A percentile compares a stretch with the other conserved stretches of the same genome.
Conservation (phyloP, 208 protist species). For the Herpetomonas muscarum region DNA sequence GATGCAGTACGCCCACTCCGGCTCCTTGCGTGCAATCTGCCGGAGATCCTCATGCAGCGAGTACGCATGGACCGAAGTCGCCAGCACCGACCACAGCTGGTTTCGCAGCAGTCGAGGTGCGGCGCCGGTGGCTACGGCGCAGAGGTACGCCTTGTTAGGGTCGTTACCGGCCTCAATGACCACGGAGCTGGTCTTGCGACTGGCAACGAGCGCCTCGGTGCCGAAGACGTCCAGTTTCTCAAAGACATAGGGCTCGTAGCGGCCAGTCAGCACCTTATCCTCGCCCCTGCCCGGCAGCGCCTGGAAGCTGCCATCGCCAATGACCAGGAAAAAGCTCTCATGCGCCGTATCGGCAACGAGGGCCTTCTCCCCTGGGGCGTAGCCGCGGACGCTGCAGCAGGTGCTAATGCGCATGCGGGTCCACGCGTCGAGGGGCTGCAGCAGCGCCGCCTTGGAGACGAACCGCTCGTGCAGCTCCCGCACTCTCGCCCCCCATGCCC, state of each 20-base stretch:
- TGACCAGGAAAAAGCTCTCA: constrained; percentile 36
- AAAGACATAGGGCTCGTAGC: constrained; percentile 26
- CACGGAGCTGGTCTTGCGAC: constrained; percentile 48
- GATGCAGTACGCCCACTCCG: constrained; percentile 13
- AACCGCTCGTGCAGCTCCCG: constrained; percentile 14
- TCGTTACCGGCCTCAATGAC: constrained; percentile 34
- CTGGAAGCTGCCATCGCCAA: constrained; percentile 29
- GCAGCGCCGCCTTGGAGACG: constrained; percentile 30
- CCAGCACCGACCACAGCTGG: constrained; percentile 31
- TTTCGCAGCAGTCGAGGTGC: constrained; percentile 38
- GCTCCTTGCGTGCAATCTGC: background rate
- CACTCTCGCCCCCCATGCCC: constrained; percentile 32
- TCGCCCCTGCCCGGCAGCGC: constrained; percentile 25
- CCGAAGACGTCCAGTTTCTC: constrained; percentile 50
- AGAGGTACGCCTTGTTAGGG: constrained; percentile 9
- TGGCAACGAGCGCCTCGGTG: constrained; percentile 41
- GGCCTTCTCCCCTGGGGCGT: constrained; percentile 21
- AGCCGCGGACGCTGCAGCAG: constrained; percentile 14
- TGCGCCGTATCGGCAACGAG: constrained; percentile 25
- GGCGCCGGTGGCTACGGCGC: constrained; percentile 26
- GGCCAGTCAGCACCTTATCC: constrained; percentile 24
- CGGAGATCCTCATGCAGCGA: constrained; percentile 58
- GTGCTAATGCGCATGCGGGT: constrained; percentile 45
- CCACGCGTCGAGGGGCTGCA: constrained; percentile 57
- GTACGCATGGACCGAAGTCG: constrained; percentile 35